Conservation (phyloP, 2,329 filamentous ascomycete species). For the Blastomyces gilchristii region DNA sequence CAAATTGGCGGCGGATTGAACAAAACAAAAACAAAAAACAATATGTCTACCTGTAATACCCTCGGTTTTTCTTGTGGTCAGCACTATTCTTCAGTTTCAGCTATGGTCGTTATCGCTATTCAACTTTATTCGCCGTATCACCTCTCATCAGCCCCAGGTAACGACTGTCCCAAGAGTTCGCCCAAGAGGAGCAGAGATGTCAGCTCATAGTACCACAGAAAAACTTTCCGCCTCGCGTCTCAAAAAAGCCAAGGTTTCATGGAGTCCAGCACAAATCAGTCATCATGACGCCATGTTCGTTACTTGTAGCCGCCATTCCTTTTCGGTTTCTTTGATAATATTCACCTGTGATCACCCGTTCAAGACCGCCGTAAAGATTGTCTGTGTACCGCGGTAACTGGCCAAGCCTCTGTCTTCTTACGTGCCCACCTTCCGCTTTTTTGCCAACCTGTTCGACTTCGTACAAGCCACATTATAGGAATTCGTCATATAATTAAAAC, state of each 20-base stretch:
- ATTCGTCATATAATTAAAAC: neutral
- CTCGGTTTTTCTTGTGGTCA: constrained; percentile 35
- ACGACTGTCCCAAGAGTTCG: constrained; percentile 34
- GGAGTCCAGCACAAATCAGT: constrained; percentile 5
- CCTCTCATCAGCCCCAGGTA: constrained; percentile 31
- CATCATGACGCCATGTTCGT: constrained; percentile 7
- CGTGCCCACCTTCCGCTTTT: neutral
- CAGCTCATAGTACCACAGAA: constrained; percentile 4
- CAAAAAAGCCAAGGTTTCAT: neutral
- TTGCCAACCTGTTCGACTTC: neutral
- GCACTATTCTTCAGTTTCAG: constrained; percentile 31
- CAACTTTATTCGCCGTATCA: constrained; percentile 32
- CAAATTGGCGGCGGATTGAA: constrained; percentile 34
- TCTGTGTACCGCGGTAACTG: neutral
- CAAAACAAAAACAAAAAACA: constrained; percentile 21
- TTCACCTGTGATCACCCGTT: constrained; percentile 5
- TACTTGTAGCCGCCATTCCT: constrained; percentile 14
- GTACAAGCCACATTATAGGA: neutral
- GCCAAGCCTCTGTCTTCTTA: neutral
- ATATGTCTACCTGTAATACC: constrained; percentile 36
- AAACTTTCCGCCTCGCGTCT: constrained; percentile 3
- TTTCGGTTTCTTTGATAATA: constrained; percentile 4
- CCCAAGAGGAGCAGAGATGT: constrained; percentile 13
- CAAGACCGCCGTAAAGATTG: constrained; percentile 6
- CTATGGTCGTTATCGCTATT: constrained; percentile 32